Base-by-base conservation (phyloP, 2,329 filamentous ascomycete species). In the Aspergillus piperis region DNA sequence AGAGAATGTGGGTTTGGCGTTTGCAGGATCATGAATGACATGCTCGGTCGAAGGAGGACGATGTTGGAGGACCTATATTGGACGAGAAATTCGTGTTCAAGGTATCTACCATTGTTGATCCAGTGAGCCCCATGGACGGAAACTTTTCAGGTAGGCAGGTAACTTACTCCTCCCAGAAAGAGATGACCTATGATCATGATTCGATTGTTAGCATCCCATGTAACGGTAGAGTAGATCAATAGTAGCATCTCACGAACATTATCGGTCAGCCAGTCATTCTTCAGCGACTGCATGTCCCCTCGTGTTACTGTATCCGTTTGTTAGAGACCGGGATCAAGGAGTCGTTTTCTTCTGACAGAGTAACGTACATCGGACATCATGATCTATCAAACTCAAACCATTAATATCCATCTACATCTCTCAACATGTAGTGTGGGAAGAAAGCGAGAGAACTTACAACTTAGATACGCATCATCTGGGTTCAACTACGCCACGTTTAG, bases 191-290 rank as follows among this genome's bases (percentile, higher is more conserved):
- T 19, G 51, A 27, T 3, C 5, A 8, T 44, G 17, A 23, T 68
- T 49, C 54, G 67, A 47, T 36, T 36, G 56, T 76, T 62, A 69
- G 66, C 67, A 64, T 56, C 47, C 32, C 36, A 58, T 49, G 39
- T 53, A 32, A 54, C 47, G 53, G 21, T 55, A 23, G 11, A 36
- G 32, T 27, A 7, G 38, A 60, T 60, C 44, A n/a, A 10, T n/a
- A 21, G 13, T 30, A 6, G n/a, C 21, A 36, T 3, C 2, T 44
- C 61, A 79, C 85, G 66, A 82, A 93, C 91, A 80, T 96, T 97
- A 76, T 99, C 95, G 47, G 94, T 97, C 55, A 99, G 83, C 95
- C 95, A 99, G 82, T 97, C 95, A 77, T 90, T 84, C 78, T 90
- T 92, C 60, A 99, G 85, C 15, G 90, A 89, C 74, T 93, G 90